Base-by-base conservation (phyloP, 139 green algal genomes). In the Tetradesmus obliquus region DNA sequence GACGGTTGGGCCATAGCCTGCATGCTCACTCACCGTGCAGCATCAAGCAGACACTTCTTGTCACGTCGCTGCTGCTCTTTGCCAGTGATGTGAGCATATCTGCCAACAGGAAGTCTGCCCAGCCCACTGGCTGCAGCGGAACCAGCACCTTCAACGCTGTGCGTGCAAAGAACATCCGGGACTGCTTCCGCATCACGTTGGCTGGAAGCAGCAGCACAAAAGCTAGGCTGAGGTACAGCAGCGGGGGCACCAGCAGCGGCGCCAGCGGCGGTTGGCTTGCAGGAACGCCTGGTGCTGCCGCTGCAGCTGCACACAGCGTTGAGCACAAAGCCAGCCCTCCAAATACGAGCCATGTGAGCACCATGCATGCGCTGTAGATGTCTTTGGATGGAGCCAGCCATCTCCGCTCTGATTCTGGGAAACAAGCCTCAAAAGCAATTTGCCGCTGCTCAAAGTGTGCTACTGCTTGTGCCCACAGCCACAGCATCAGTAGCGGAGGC, bases 21-120 rank as follows among this genome's bases (percentile, higher is more conserved):
- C 58, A 5, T 55, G 83, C 22, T 45, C 58, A 20, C 84, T 81
- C 60, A 89, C 84, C 84, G 22, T 89, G 84, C 60, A 89, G 58
- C 58, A 89, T 89, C 9, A 89, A 45, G 86, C 86, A 90, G 15
- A 53, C 51, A 15, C 60, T 79, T 9, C 86, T 13, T 57, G 86
- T 24, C 24, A 83, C 45, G 71, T 90, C 86, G 51, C 74, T 86
- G 87, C 74, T 86, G 74, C 53, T 80, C 93, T 99, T 99, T 32
- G 97, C 95, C 86, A 99, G 95, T 6, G 95, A 98, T 9, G 98
- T 99, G 19, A 99, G 92, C 0, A 99, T 94, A 92, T 99, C 98
- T 9, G 98, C 98, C 57, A 99, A 91, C 71, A 99, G 92, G 91
- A 99, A 99, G 90, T 99, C 98, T 2, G 97, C 92, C 95, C 98